Percentiles rank a stretch among this genome's conserved stretches.
Conservation (phyloP, 164 flowering plant species). For the Magnolia officinalis region DNA sequence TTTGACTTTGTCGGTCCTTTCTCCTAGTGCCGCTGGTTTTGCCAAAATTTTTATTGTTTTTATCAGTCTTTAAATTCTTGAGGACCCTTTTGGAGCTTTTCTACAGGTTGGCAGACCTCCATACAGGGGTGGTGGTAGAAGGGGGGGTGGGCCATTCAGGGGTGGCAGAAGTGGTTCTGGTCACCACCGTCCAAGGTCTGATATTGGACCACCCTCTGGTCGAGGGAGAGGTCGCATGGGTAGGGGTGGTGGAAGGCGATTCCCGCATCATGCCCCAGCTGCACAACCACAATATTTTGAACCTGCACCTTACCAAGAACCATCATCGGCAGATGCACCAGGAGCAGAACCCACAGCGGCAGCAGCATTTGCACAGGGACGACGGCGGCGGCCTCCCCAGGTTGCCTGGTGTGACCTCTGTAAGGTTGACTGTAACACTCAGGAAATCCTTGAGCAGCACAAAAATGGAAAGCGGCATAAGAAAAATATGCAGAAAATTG, state of each 20-base stretch:
- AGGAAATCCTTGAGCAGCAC: conserved; percentile 58
- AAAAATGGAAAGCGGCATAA: conserved; percentile 60
- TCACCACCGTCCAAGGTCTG: conserved; percentile 21
- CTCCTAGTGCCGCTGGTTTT: not conserved
- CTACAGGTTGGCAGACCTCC: conserved; percentile 39
- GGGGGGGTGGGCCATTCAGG: conserved; percentile 36
- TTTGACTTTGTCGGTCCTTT: not conserved
- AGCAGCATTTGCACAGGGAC: not conserved
- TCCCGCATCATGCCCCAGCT: conserved; percentile 14
- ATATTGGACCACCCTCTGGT: conserved; percentile 20
- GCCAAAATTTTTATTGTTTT: not conserved
- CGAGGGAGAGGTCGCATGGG: conserved; percentile 39
- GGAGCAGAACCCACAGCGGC: not conserved
- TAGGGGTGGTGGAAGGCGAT: conserved; percentile 30
- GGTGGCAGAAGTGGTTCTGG: conserved; percentile 29
- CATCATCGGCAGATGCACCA: conserved; percentile 9
- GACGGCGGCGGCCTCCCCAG: conserved; percentile 18
- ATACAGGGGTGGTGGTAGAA: conserved; percentile 38
- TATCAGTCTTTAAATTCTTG: not conserved
- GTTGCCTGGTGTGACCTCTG: conserved; percentile 63
- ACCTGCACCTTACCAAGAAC: conserved; percentile 10
- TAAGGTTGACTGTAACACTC: conserved; percentile 55
- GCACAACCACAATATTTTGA: conserved; percentile 13
- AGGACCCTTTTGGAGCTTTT: conserved; percentile 19
- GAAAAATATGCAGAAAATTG: conserved; percentile 39